These are phyloP conservation scores for Lactarius evosmus DNA, from an alignment of 768 basidiomycete genomes.

Conservation along the genomic window DNA sequence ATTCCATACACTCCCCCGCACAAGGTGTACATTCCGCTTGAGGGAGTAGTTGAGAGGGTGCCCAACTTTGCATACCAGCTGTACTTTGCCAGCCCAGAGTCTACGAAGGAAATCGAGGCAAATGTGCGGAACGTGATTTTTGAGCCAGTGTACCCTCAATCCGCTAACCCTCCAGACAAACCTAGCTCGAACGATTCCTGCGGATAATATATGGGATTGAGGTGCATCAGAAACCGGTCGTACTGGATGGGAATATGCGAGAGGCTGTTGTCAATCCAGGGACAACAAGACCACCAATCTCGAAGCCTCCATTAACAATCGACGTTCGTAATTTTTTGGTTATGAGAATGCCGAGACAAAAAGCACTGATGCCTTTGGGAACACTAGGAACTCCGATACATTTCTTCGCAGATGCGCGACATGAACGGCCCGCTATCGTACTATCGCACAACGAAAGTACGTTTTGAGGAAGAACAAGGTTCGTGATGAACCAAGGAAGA, in stretches of 20 bases:
- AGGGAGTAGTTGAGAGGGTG: constrained; percentile 47
- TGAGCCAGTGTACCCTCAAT: neutral
- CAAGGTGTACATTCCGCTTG: constrained; percentile 45
- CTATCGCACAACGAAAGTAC: constrained; percentile 58
- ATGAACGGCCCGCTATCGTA: constrained; percentile 77
- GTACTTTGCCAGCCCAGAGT: constrained; percentile 54
- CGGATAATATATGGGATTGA: constrained; percentile 20
- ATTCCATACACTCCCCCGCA: constrained; percentile 64
- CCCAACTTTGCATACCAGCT: constrained; percentile 68
- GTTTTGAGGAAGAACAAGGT: constrained; percentile 65
- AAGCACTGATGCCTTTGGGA: neutral
- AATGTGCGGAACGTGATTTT: constrained; percentile 41
- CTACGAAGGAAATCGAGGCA: constrained; percentile 53
- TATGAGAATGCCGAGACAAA: neutral
- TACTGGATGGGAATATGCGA: constrained; percentile 21
- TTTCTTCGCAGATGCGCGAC: constrained; percentile 44
- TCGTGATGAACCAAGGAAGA: neutral
- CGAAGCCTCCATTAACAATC: constrained; percentile 20
- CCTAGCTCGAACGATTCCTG: constrained; percentile 30
- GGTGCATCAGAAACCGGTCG: neutral
- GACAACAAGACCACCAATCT: neutral
- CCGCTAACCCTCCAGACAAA: constrained; percentile 2
- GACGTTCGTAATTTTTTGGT: constrained; percentile 17
- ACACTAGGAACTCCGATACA: constrained; percentile 55
- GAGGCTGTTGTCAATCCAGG: constrained; percentile 14